phyloP scores from a whole-genome alignment of 2,329 filamentous ascomycete species.

The Monosporascus sp. region DNA sequence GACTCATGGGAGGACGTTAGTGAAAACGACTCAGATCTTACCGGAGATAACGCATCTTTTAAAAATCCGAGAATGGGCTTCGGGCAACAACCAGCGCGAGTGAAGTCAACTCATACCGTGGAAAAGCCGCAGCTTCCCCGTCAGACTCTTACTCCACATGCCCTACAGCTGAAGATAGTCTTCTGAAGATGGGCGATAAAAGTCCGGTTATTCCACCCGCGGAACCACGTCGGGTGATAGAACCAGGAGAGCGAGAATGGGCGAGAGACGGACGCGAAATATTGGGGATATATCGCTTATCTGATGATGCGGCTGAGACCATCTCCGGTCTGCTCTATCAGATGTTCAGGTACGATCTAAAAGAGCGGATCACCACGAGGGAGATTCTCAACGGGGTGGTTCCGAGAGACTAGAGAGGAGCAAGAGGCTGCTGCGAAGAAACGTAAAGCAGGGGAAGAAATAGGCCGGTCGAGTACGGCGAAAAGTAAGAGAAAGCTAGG shows the following conservation, averaged over 20 bases:
- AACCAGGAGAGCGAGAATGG: background rate
- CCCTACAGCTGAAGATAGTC: background rate
- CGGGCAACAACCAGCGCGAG: background rate
- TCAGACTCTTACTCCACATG: background rate
- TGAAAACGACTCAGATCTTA: background rate
- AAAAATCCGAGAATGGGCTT: background rate
- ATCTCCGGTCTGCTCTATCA: background rate
- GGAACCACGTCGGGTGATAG: background rate
- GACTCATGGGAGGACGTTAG: background rate
- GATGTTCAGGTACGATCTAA: background rate
- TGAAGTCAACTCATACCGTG: background rate
- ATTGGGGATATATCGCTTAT: background rate
- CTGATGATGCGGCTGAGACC: background rate
- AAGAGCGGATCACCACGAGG: background rate
- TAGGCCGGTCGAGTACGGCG: no score
- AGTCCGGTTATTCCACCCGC: background rate
- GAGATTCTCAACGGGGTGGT: background rate
- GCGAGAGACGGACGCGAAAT: background rate
- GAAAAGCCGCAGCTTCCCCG: background rate
- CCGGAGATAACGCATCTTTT: background rate
- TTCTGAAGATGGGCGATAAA: background rate
- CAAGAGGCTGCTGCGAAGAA: no score
- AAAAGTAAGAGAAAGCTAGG: no score
- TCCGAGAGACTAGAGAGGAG: background rate
- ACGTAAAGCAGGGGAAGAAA: no score